Evolutionary conservation across 306 rosid species (phyloP).

Genomic region (Herpetospermum pedunculosum): DNA sequence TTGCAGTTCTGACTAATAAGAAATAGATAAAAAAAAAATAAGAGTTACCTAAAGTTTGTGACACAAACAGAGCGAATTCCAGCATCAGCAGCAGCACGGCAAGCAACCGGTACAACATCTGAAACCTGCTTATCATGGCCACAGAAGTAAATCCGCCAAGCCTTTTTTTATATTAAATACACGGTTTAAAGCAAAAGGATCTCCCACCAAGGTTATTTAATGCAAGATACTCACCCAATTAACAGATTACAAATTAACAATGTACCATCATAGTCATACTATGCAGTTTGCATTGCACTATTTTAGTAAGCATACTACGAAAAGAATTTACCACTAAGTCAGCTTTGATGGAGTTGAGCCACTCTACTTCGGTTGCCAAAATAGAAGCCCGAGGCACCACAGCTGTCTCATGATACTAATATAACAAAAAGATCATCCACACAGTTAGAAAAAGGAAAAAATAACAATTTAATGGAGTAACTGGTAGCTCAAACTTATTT

Average conservation of each 20-base stretch:
- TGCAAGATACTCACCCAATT: not conserved
- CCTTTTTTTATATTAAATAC: not conserved
- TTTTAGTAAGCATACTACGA: not conserved
- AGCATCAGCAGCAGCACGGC: slow-evolving; percentile 97
- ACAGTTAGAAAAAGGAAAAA: not conserved
- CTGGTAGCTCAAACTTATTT: not conserved
- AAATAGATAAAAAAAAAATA: not conserved
- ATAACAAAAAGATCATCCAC: not conserved
- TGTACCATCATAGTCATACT: not conserved
- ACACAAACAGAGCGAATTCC: slow-evolving; percentile 96
- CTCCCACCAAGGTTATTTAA: not conserved
- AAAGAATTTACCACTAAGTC: slow-evolving; percentile 64
- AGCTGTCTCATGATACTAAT: slow-evolving; percentile 47
- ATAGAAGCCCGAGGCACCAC: slow-evolving; percentile 77
- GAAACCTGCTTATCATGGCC: slow-evolving; percentile 46
- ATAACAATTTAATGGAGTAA: not conserved
- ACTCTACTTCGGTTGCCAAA: slow-evolving; percentile 64
- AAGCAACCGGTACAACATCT: slow-evolving; percentile 98
- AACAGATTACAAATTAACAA: too few species aligned
- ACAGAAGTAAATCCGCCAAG: slow-evolving; percentile 9
- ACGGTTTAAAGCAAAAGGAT: not conserved
- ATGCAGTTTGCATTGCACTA: not conserved
- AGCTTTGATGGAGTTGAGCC: slow-evolving; percentile 88
- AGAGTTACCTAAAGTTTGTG: slow-evolving; percentile 75
- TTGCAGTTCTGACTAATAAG: not conserved